These are phyloP conservation scores for Umbelopsis sp. DNA, from an alignment of 371 early-diverging fungal genomes.

Conservation along the genomic window DNA sequence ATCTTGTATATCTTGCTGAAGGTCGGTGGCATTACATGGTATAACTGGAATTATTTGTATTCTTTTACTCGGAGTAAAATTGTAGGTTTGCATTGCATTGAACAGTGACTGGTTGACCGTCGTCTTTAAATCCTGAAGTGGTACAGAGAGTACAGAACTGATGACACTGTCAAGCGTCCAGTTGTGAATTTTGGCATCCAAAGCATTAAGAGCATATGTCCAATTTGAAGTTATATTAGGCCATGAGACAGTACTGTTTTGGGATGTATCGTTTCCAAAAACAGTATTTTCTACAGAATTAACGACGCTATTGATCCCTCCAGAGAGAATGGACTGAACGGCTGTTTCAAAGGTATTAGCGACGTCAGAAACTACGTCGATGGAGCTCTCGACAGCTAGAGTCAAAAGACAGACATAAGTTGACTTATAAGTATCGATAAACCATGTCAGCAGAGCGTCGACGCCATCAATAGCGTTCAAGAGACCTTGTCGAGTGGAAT, in stretches of 20 bases:
- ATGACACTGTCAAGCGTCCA: conserved; percentile 34
- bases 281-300: conserved; percentile 16
- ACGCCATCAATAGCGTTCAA: conserved; percentile 15
- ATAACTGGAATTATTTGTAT: not conserved
- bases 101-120: conserved; percentile 28
- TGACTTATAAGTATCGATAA: conserved; percentile 39
- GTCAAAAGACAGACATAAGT: conserved; percentile 42
- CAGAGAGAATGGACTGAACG: conserved; percentile 24
- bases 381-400: conserved; percentile 32
- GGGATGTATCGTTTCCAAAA: conserved; percentile 16
- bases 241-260: conserved; percentile 2
- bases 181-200: conserved; percentile 28
- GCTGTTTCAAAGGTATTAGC: conserved; percentile 35
- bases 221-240: conserved; percentile 27
- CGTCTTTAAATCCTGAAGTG: conserved; percentile 29
- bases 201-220: conserved; percentile 26
- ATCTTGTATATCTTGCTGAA: not conserved
- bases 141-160: conserved; percentile 23
- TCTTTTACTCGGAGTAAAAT: not conserved
- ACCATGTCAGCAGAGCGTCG: conserved; percentile 27
- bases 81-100: not conserved
- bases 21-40: conserved; percentile 11
- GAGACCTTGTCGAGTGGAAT: conserved; percentile 9
- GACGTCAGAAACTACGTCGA: conserved; percentile 29
- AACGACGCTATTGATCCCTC: not conserved